Evolutionary conservation across 331 rosid species (phyloP).

Genomic region (Prunus yedoensis): DNA sequence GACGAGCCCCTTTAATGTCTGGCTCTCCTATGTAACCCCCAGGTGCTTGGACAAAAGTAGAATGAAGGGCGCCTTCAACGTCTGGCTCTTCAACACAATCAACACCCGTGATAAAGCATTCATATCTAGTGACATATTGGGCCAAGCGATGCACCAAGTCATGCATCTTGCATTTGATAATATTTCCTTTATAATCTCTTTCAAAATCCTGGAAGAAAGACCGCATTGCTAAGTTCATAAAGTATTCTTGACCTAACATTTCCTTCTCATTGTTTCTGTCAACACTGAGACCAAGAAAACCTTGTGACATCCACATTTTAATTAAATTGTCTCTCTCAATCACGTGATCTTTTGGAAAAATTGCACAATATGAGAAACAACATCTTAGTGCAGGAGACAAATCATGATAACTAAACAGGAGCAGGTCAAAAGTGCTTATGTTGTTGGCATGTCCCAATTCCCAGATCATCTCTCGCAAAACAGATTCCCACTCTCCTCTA

Average conservation of each 20-base stretch:
- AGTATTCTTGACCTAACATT: neutral
- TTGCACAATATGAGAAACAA: neutral
- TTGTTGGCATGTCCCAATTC: neutral
- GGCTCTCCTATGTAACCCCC: neutral
- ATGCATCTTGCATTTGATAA: constrained; percentile 11
- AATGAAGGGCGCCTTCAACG: neutral
- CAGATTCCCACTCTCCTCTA: neutral
- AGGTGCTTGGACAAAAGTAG: neutral
- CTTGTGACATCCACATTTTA: constrained; percentile 20
- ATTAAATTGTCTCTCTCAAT: neutral
- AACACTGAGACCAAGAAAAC: neutral
- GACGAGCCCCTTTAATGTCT: constrained; percentile 2
- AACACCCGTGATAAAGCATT: neutral
- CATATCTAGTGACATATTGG: neutral
- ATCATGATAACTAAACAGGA: constrained; percentile 6
- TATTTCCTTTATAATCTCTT: neutral
- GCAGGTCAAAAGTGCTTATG: neutral
- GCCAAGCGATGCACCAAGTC: constrained; percentile 14
- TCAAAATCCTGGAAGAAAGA: neutral
- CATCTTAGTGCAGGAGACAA: neutral
- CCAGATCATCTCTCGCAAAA: constrained; percentile 7
- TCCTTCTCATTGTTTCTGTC: neutral
- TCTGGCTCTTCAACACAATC: neutral
- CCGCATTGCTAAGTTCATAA: neutral
- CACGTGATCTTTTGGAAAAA: neutral